A percentile compares a stretch with the other conserved stretches of the same genome.
These are phyloP conservation scores for Arachis hypogaea DNA, from an alignment of 306 rosid genomes.

Conservation along the genomic window DNA sequence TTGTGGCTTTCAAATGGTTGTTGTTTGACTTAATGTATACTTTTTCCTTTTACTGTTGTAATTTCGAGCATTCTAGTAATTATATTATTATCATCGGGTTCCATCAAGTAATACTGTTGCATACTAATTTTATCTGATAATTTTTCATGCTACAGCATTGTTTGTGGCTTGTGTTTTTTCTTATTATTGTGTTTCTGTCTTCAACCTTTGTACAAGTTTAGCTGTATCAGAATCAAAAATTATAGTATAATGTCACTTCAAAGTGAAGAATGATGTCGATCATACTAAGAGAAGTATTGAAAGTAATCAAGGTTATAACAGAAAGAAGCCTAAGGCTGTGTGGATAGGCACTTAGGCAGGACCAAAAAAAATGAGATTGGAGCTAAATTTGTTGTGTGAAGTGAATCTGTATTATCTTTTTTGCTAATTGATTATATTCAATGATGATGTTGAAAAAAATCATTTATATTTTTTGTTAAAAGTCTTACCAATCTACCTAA, in stretches of 20 bases:
- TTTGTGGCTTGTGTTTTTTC: background rate
- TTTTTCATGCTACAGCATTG: conserved; percentile 9
- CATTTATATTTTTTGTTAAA: background rate
- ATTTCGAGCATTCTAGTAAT: conserved; percentile 21
- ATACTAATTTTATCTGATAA: conserved; percentile 8
- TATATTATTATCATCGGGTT: conserved; percentile 27
- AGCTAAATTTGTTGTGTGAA: conserved; percentile 21
- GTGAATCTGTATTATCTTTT: conserved; percentile 24
- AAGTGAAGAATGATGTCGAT: conserved; percentile 10
- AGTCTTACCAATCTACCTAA: conserved; percentile 33
- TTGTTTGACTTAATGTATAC: conserved; percentile 26
- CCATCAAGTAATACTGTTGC: background rate
- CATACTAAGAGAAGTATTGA: too few species aligned
- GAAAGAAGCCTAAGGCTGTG: conserved; percentile 1
- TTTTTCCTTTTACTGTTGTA: conserved; percentile 25
- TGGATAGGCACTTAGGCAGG: conserved; percentile 8
- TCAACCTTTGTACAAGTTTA: background rate
- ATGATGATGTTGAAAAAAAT: conserved; percentile 26
- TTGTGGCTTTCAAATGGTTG: conserved; percentile 97
- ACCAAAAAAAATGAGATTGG: conserved; percentile 14
- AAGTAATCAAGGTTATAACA: too few species aligned
- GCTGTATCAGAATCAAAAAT: background rate
- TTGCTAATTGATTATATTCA: conserved; percentile 18
- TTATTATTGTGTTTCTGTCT: conserved; percentile 7
- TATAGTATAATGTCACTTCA: conserved; percentile 3